Conservation (phyloP, 1,284 basidiomycete genomes). For the Schizopora paradoxa region DNA sequence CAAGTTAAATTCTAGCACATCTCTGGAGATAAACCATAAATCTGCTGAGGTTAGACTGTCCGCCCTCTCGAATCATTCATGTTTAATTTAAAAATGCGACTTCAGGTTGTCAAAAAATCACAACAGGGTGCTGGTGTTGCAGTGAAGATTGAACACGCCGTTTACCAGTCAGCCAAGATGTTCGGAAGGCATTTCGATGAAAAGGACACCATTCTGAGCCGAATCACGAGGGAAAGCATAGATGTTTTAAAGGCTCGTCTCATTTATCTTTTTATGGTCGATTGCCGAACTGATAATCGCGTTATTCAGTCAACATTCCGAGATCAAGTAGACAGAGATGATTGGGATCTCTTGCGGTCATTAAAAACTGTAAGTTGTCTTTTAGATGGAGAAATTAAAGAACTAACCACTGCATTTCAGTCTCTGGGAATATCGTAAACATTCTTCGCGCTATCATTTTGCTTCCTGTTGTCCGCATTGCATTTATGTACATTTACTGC, state of each 20-base stretch:
- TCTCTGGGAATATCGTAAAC: too few species aligned
- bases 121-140: slow-evolving; percentile 96
- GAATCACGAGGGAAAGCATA: slow-evolving; percentile 88
- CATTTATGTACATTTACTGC: too few species aligned
- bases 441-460: too few species aligned
- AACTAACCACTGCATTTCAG: too few species aligned
- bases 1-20: slow-evolving; percentile 62
- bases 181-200: slow-evolving; percentile 95
- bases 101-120: slow-evolving; percentile 82
- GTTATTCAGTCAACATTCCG: too few species aligned
- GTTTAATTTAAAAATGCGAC: slow-evolving; percentile 26
- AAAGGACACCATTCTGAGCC: slow-evolving; percentile 89
- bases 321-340: too few species aligned
- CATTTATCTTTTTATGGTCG: background rate
- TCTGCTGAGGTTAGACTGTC: slow-evolving; percentile 56
- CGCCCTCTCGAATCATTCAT: slow-evolving; percentile 1
- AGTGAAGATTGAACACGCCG: slow-evolving; percentile 97
- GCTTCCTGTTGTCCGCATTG: too few species aligned
- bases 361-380: too few species aligned
- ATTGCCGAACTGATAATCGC: too few species aligned
- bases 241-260: slow-evolving; percentile 81
- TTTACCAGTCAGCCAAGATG: slow-evolving; percentile 93
- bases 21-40: slow-evolving; percentile 93
- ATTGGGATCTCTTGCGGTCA: too few species aligned
- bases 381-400: too few species aligned